Evolutionary conservation across 768 basidiomycete genomes (phyloP).

Genomic region (Mycena kentingensis): DNA sequence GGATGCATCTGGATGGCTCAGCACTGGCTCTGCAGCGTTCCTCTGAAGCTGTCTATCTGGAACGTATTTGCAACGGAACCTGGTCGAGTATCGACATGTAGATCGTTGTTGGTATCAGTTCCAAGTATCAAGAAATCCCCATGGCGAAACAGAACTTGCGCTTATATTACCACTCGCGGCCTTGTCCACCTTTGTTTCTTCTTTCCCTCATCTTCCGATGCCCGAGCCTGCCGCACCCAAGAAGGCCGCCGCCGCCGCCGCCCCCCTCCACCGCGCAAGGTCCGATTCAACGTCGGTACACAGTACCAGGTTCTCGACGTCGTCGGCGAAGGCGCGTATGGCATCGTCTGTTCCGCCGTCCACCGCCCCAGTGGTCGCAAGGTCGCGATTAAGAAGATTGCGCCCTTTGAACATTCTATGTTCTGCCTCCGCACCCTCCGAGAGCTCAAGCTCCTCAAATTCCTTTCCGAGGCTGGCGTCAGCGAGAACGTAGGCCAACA

Average conservation of each 20-base stretch:
- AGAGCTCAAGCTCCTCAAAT: constrained; percentile 80
- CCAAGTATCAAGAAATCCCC: too few relatives aligned
- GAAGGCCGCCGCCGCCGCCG: constrained; percentile 45
- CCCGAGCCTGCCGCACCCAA: constrained; percentile 24
- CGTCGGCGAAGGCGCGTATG: constrained; percentile 89
- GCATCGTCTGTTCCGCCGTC: constrained; percentile 90
- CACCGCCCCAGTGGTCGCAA: constrained; percentile 84
- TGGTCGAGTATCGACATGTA: too few relatives aligned
- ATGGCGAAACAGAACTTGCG: too few relatives aligned
- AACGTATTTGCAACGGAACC: too few relatives aligned
- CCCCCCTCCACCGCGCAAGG: constrained; percentile 72
- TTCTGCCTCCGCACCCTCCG: constrained; percentile 85
- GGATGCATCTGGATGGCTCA: too few relatives aligned
- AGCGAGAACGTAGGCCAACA: constrained; percentile 69
- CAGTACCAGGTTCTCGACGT: constrained; percentile 85
- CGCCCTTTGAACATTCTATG: constrained; percentile 93
- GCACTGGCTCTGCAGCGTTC: too few relatives aligned
- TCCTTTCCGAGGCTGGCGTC: constrained; percentile 82
- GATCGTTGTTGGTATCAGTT: too few relatives aligned
- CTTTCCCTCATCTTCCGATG: constrained; percentile 14
- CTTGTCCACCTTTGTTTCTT: neutral
- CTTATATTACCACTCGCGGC: neutral
- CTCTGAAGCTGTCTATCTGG: too few relatives aligned
- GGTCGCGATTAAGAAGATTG: constrained; percentile 95
- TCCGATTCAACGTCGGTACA: constrained; percentile 85